phyloP scores from a whole-genome alignment of 805 yeast species.

The Yarrowia keelungensis region DNA sequence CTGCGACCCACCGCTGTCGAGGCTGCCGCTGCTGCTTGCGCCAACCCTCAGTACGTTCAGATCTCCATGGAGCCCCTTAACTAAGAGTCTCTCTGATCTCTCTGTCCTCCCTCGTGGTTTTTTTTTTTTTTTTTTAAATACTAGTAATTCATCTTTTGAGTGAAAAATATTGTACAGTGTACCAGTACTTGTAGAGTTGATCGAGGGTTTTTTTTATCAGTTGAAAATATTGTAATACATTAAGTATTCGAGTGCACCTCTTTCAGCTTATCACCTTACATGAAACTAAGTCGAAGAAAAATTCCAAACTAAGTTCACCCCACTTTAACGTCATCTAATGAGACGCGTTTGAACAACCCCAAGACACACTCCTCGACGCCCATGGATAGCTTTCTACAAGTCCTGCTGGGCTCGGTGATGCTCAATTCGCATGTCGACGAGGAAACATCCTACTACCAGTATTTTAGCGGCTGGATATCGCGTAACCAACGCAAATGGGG shows the following conservation, averaged over 20 bases:
- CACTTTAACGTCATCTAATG: too few relatives aligned
- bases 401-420: conserved; percentile 21
- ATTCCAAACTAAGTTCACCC: too few relatives aligned
- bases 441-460: background rate
- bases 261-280: too few relatives aligned
- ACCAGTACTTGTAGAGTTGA: too few relatives aligned
- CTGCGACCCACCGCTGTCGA: conserved; percentile 22
- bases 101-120: background rate
- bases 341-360: too few relatives aligned
- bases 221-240: too few relatives aligned
- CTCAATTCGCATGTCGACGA: conserved; percentile 10
- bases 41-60: conserved; percentile 16
- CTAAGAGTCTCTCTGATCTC: background rate
- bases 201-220: too few relatives aligned
- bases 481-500: conserved; percentile 8
- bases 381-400: conserved; percentile 15
- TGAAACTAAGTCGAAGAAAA: too few relatives aligned
- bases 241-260: too few relatives aligned
- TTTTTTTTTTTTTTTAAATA: conserved; percentile 1
- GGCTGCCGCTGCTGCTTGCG: conserved; percentile 7
- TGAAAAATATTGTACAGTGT: too few relatives aligned
- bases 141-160: background rate
- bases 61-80: conserved; percentile 16
- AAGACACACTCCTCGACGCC: background rate
- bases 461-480: conserved; percentile 7